phyloP scores from a whole-genome alignment of 352 stramenopile genomes.

The Phytophthora pisi region DNA sequence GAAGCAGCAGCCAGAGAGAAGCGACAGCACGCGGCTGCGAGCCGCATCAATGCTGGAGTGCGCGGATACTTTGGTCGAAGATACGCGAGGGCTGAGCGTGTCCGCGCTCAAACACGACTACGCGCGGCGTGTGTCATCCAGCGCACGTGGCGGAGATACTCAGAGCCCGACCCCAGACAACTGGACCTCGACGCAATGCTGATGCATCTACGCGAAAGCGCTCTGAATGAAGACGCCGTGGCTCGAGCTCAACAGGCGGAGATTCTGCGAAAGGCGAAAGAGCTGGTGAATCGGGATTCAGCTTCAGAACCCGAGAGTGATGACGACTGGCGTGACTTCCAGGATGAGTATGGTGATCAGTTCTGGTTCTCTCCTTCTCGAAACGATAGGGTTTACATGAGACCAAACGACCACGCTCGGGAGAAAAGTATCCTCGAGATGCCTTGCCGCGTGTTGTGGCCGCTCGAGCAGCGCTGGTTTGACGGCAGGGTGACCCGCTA shows the following conservation, averaged over 20 bases:
- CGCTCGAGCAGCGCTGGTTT: slow-evolving; percentile 81
- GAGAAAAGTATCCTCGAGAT: slow-evolving; percentile 67
- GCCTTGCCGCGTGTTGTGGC: slow-evolving; percentile 71
- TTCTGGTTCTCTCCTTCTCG: slow-evolving; percentile 86
- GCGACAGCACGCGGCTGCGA: slow-evolving; percentile 51
- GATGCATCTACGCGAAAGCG: slow-evolving; percentile 48
- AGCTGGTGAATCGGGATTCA: slow-evolving; percentile 64
- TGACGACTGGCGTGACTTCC: slow-evolving; percentile 78
- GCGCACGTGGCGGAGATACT: slow-evolving; percentile 52
- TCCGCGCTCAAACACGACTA: slow-evolving; percentile 39
- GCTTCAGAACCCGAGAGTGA: slow-evolving; percentile 78
- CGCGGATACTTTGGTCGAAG: slow-evolving; percentile 68
- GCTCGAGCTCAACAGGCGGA: slow-evolving; percentile 52
- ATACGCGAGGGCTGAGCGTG: slow-evolving; percentile 42
- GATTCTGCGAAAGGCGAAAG: slow-evolving; percentile 52
- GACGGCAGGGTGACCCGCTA: slow-evolving; percentile 55
- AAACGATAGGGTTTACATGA: slow-evolving; percentile 60
- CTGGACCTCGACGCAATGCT: slow-evolving; percentile 62
- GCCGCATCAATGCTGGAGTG: slow-evolving; percentile 63
- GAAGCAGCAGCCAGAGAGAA: slow-evolving; percentile 41
- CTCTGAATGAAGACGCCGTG: slow-evolving; percentile 51
- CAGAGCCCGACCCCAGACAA: slow-evolving; percentile 44
- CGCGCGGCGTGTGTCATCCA: slow-evolving; percentile 60
- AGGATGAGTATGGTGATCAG: slow-evolving; percentile 61
- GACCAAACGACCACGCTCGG: slow-evolving; percentile 65